Base-by-base conservation (phyloP, 768 basidiomycete genomes). In the Pulveroboletus sp. region DNA sequence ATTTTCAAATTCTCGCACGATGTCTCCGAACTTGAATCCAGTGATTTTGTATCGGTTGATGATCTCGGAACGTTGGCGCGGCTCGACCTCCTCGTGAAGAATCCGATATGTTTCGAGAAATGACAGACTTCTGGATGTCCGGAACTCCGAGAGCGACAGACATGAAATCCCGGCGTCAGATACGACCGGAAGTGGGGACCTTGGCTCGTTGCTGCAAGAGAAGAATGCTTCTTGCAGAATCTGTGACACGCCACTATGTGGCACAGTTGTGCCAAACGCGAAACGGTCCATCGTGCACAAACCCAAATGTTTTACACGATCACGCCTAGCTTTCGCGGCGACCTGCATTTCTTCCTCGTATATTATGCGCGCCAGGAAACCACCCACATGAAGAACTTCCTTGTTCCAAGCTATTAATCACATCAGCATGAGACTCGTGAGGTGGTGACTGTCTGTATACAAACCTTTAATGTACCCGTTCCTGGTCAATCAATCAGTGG, bases 241-340 rank as follows among this genome's bases (percentile, higher is more conserved):
- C 15, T 42, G 27, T 6, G 57, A 57, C 30, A 57, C 57, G 11
- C 39, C 38, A 1, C 33, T 18, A 88, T 74, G 35, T 12, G 49
- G 44, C 27, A 9, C 5, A 14, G 44, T 50, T 9, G 53, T 11
- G 18, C 39, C 26, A 35, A 62, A 96, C 0, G 89, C 85, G 73
- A 96, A 97, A 71, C 93, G 96, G 48, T 79, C 79, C 50, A 96
- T 74, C 6, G 85, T 79, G 59, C 93, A 90, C 15, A 90, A 67
- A 9, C 81, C 83, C 12, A 43, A 12, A 37, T 50, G 48, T 32
- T 28, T 43, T 37, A 33, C 57, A 11, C 35, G 37, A 7, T 42
- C 32, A 9, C 30, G 32, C 33, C 15, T 38, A 7, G 24, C 47
- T 18, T 18, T 15, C 4, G 42, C 43, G 15, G 37, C 49, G 14